Conservation (phyloP, 805 yeast species). For the Yarrowia keelungensis region DNA sequence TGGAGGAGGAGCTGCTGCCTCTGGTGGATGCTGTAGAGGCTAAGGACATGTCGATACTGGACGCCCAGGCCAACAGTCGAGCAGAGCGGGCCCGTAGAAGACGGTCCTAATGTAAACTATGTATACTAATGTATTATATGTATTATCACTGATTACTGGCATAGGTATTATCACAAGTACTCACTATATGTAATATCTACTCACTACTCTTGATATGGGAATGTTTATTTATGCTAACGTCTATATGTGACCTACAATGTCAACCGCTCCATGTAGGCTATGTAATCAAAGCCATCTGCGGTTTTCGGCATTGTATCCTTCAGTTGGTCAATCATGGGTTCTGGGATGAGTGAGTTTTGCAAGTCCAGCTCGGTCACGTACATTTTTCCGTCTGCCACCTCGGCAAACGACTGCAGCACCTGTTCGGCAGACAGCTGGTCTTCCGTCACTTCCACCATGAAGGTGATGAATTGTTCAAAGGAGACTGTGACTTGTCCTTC, state of each 20-base stretch:
- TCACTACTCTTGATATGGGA: no score
- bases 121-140: conserved; percentile 31
- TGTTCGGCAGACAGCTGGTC: conserved; percentile 52
- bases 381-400: conserved; percentile 53
- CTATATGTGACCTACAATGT: conserved; percentile 2
- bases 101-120: conserved; percentile 19
- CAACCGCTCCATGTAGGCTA: conserved; percentile 44
- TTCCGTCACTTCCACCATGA: conserved; percentile 53
- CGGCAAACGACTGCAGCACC: conserved; percentile 52
- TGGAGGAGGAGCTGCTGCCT: conserved; percentile 12
- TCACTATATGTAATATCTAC: not conserved
- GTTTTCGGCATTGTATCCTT: conserved; percentile 47
- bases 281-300: conserved; percentile 47
- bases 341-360: conserved; percentile 50
- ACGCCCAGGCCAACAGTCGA: conserved; percentile 22
- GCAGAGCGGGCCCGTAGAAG: conserved; percentile 20
- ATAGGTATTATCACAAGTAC: no score
- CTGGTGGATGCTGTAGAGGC: conserved; percentile 31
- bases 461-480: conserved; percentile 49
- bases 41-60: conserved; percentile 8
- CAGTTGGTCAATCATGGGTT: conserved; percentile 48
- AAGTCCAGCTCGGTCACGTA: conserved; percentile 53
- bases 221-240: not conserved
- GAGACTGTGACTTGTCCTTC: conserved; percentile 46
- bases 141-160: no score